Evolutionary conservation across 208 protist species (phyloP).

Genomic region (Vickermania spadyakhi): DNA sequence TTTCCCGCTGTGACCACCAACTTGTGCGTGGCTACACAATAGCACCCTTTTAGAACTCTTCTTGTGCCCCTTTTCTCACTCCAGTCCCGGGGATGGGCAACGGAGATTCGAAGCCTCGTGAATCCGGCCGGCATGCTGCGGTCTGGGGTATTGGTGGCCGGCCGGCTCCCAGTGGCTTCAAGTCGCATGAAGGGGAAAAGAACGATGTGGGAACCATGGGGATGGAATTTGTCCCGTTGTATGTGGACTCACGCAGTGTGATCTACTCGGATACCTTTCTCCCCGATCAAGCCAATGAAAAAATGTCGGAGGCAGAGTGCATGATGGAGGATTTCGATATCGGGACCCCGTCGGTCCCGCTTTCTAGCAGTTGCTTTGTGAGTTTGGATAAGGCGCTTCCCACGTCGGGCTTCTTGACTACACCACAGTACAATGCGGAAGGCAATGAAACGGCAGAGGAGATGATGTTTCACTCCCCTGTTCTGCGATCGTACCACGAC

Average conservation of each 20-base stretch:
- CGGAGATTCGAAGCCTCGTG: too few relatives aligned
- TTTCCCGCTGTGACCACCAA: too few relatives aligned
- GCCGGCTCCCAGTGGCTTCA: too few relatives aligned
- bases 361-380: neutral
- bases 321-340: neutral
- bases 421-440: slow-evolving; percentile 37
- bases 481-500: slow-evolving; percentile 61
- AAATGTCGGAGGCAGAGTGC: neutral
- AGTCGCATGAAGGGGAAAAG: too few relatives aligned
- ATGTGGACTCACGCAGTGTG: slow-evolving; percentile 33
- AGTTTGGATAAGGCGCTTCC: neutral
- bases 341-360: neutral
- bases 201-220: too few relatives aligned
- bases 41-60: too few relatives aligned
- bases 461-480: slow-evolving; percentile 27
- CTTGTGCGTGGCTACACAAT: too few relatives aligned
- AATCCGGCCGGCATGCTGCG: too few relatives aligned
- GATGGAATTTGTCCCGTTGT: slow-evolving; percentile 18
- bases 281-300: neutral
- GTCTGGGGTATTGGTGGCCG: too few relatives aligned
- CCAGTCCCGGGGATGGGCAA: too few relatives aligned
- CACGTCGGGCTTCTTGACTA: slow-evolving; percentile 18
- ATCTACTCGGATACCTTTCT: slow-evolving; percentile 24
- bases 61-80: too few relatives aligned
- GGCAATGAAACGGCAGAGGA: slow-evolving; percentile 17